phyloP scores from a whole-genome alignment of 2,329 filamentous ascomycete genomes.

The Aspergillus tanneri region DNA sequence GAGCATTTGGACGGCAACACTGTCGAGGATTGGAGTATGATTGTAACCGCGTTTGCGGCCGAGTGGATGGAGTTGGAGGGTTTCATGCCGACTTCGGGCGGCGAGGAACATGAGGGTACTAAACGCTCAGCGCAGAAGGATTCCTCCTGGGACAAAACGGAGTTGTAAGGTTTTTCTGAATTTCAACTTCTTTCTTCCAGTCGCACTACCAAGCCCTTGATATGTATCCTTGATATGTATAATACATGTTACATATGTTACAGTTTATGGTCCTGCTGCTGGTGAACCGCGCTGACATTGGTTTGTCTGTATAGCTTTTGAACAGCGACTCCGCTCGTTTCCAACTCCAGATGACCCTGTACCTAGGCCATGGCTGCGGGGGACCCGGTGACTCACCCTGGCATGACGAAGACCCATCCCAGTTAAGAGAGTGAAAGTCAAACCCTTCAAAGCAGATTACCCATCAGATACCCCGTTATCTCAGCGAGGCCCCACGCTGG shows the following conservation, averaged over 20 bases:
- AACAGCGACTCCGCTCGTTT: constrained; percentile 4
- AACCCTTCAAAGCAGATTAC: constrained; percentile 32
- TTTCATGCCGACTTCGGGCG: constrained; percentile 36
- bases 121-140: constrained; percentile 16
- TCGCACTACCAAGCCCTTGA: background rate
- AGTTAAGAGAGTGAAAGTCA: background rate
- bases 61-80: constrained; percentile 88
- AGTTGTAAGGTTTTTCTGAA: constrained; percentile 41
- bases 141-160: constrained; percentile 32
- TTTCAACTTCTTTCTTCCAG: constrained; percentile 7
- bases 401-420: no score
- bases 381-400: no score
- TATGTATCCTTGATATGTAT: constrained; percentile 6
- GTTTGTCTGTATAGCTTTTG: constrained; percentile 16
- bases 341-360: background rate
- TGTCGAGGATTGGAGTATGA: constrained; percentile 81
- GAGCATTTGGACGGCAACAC: constrained; percentile 78
- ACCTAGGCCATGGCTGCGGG: background rate
- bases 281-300: constrained; percentile 16
- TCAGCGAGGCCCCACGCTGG: constrained; percentile 50
- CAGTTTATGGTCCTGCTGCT: background rate
- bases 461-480: constrained; percentile 50
- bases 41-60: constrained; percentile 78
- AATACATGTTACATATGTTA: constrained; percentile 7
- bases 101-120: background rate